These are phyloP conservation scores for Myxozyma kluyveri DNA, from an alignment of 805 yeast genomes.

Conservation along the genomic window DNA sequence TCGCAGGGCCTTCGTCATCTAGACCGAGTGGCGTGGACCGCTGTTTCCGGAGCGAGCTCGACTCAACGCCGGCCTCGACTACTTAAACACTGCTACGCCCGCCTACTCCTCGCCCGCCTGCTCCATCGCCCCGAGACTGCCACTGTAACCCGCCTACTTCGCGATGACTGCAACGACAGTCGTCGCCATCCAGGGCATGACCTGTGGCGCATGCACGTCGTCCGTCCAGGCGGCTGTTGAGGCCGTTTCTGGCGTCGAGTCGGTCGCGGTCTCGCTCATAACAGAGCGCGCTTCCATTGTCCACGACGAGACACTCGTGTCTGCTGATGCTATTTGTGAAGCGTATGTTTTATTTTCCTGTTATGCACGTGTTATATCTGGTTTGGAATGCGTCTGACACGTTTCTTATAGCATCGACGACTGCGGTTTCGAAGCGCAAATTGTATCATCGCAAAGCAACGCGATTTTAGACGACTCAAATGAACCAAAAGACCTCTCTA, in stretches of 20 bases:
- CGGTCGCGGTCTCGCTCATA: conserved; percentile 64
- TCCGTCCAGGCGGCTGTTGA: conserved; percentile 59
- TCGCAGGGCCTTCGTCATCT: too few species aligned
- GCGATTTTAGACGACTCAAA: conserved; percentile 7
- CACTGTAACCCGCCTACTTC: not conserved
- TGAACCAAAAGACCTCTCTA: conserved; percentile 14
- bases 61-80: too few species aligned
- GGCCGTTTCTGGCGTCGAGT: conserved; percentile 49
- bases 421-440: conserved; percentile 64
- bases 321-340: conserved; percentile 44
- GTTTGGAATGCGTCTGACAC: not conserved
- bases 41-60: too few species aligned
- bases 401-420: conserved; percentile 58
- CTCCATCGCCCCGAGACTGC: not conserved
- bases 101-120: not conserved
- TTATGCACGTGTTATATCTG: not conserved
- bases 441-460: conserved; percentile 29
- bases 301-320: conserved; percentile 43
- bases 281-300: conserved; percentile 68
- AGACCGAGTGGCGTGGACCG: too few species aligned
- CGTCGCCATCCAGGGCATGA: conserved; percentile 67
- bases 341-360: conserved; percentile 18
- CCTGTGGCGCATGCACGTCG: conserved; percentile 81
- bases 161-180: conserved; percentile 19
- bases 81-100: too few species aligned